Evolutionary conservation across 2,329 filamentous ascomycete species (phyloP).

Genomic region (Metarhizium anisopliae): DNA sequence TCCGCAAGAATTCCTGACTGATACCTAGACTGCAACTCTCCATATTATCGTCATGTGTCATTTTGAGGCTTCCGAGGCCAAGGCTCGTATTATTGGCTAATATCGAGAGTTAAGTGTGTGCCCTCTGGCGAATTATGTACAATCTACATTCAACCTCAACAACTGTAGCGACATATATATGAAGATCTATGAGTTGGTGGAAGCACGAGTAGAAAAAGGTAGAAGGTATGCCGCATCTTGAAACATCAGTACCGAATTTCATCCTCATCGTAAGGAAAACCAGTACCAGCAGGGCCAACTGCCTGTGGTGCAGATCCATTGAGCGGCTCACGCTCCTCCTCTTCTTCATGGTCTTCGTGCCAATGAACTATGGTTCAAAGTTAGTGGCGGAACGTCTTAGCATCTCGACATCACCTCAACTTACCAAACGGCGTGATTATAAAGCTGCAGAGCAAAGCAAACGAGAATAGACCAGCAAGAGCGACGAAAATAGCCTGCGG

Average conservation of each 20-base stretch:
- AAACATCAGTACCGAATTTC: conserved; percentile 15
- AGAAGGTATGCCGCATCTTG: no score
- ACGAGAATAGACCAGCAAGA: conserved; percentile 55
- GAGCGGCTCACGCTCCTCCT: conserved; percentile 12
- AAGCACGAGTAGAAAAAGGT: no score
- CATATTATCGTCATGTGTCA: no score
- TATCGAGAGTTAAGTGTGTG: no score
- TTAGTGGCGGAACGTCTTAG: background rate
- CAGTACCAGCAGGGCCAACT: conserved; percentile 1
- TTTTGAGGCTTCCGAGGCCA: no score
- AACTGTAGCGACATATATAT: no score
- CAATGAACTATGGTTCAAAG: conserved; percentile 20
- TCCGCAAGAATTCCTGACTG: no score
- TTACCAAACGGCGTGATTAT: conserved; percentile 67
- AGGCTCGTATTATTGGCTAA: no score
- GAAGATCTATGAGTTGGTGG: no score
- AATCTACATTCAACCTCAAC: no score
- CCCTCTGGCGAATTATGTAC: no score
- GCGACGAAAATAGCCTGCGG: conserved; percentile 79
- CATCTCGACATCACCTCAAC: conserved; percentile 23
- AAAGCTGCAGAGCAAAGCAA: conserved; percentile 58
- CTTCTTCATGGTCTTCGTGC: conserved; percentile 17
- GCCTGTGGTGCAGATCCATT: conserved; percentile 7
- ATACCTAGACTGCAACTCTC: no score
- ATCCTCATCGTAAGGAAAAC: conserved; percentile 17